phyloP scores from a whole-genome alignment of 75 land plant genomes.

The Pinus taeda region DNA sequence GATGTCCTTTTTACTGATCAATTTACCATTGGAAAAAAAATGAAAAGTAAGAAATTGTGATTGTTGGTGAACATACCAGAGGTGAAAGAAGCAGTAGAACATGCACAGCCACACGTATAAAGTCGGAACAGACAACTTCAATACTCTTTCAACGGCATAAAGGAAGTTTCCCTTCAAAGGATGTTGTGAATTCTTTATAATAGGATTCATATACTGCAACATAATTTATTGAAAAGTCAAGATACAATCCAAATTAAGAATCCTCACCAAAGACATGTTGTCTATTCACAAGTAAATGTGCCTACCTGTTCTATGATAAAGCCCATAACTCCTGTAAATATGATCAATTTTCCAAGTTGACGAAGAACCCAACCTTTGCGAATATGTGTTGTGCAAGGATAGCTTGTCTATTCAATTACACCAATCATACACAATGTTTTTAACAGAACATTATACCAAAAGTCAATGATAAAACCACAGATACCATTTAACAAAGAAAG shows the following conservation, averaged over 20 bases:
- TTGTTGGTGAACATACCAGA: conserved; percentile 60
- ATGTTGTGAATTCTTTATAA: conserved; percentile 87
- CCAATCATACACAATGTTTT: background rate
- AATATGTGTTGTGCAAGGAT: conserved; percentile 70
- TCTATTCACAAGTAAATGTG: background rate
- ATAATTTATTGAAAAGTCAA: conserved; percentile 3
- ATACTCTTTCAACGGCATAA: conserved; percentile 88
- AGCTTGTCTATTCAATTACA: conserved; percentile 47
- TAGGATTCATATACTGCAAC: conserved; percentile 95
- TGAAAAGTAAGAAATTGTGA: background rate
- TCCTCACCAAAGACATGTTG: background rate
- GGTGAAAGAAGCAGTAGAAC: conserved; percentile 94
- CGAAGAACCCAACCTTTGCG: conserved; percentile 93
- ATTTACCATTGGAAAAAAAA: background rate
- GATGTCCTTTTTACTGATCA: background rate
- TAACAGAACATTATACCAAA: background rate
- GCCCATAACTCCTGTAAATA: conserved; percentile 94
- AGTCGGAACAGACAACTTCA: conserved; percentile 93
- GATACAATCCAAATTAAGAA: background rate
- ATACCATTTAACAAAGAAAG: background rate
- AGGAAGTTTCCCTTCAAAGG: conserved; percentile 91
- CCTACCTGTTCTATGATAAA: conserved; percentile 91
- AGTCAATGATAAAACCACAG: background rate
- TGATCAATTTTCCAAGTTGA: conserved; percentile 67
- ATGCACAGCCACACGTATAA: conserved; percentile 98